A percentile compares a stretch with the other conserved stretches of the same genome.
Conservation (phyloP, 2,329 filamentous ascomycete genomes). For the Aureobasidium sp. region DNA sequence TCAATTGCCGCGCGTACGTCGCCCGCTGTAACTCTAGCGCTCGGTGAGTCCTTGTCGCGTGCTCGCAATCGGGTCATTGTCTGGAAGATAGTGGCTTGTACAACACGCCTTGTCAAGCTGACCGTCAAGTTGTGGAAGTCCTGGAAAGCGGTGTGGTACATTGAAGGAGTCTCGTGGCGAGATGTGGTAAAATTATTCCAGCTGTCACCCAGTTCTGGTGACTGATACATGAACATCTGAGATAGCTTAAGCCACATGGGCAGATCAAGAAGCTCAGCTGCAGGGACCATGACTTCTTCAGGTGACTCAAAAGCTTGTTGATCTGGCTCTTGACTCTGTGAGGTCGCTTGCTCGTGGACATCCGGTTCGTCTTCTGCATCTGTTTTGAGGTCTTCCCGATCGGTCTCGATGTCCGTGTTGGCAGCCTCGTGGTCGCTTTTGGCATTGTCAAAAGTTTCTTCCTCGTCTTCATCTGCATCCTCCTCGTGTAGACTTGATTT, state of each 20-base stretch:
- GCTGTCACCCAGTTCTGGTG: conserved; percentile 52
- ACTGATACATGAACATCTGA: conserved; percentile 67
- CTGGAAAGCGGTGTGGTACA: conserved; percentile 67
- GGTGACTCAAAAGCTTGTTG: not conserved
- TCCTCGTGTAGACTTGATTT: not conserved
- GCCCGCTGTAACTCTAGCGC: conserved; percentile 24
- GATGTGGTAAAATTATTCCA: conserved; percentile 54
- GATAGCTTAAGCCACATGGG: conserved; percentile 58
- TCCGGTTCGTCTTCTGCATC: not conserved
- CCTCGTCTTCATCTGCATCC: not conserved
- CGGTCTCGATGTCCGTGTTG: not conserved
- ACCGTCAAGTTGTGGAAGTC: conserved; percentile 66
- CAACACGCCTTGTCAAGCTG: conserved; percentile 61
- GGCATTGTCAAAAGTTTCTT: not conserved
- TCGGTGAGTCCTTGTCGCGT: conserved; percentile 27
- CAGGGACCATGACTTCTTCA: conserved; percentile 33
- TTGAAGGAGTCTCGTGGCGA: conserved; percentile 52
- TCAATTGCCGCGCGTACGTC: conserved; percentile 52
- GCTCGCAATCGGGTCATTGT: conserved; percentile 62
- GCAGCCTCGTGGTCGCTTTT: not conserved
- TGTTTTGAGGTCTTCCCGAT: not conserved
- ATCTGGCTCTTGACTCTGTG: not conserved
- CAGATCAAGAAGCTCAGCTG: conserved; percentile 52
- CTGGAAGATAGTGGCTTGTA: conserved; percentile 63
- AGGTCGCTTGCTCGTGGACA: not conserved